Conservation (phyloP, 2,329 filamentous ascomycete genomes). For the Aspergillus niger region DNA sequence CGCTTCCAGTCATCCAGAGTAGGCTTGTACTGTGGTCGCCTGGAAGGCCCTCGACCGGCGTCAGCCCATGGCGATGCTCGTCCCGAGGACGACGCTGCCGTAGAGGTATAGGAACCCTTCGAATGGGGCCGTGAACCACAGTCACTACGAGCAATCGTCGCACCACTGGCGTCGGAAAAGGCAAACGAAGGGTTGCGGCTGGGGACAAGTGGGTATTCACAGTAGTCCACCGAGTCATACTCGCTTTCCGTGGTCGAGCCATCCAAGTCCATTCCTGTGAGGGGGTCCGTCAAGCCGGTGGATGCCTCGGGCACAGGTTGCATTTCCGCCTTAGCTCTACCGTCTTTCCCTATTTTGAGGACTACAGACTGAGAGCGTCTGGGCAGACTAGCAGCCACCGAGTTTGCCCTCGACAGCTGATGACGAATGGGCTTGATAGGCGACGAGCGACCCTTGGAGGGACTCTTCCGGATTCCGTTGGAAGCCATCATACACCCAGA, state of each 20-base stretch:
- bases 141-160: slow-evolving; percentile 35
- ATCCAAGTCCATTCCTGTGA: slow-evolving; percentile 44
- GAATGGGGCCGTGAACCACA: slow-evolving; percentile 44
- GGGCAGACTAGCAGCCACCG: slow-evolving; percentile 33
- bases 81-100: slow-evolving; percentile 44
- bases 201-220: slow-evolving; percentile 40
- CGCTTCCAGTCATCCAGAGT: slow-evolving; percentile 33
- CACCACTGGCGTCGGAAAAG: slow-evolving; percentile 37
- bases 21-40: slow-evolving; percentile 27
- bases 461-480: slow-evolving; percentile 43
- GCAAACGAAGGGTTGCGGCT: slow-evolving; percentile 45
- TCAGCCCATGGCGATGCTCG: slow-evolving; percentile 45
- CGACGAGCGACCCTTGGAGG: slow-evolving; percentile 47
- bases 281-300: slow-evolving; percentile 37
- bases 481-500: slow-evolving; percentile 36
- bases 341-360: slow-evolving; percentile 51
- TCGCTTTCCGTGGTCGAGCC: slow-evolving; percentile 48
- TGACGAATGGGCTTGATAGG: slow-evolving; percentile 42
- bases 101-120: slow-evolving; percentile 48
- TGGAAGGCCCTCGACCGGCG: slow-evolving; percentile 30
- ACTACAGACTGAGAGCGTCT: slow-evolving; percentile 46
- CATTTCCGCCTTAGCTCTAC: slow-evolving; percentile 51
- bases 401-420: slow-evolving; percentile 35
- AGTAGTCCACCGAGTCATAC: slow-evolving; percentile 43
- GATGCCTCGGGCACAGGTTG: slow-evolving; percentile 37